Evolutionary conservation across 129 eudicot species (phyloP).

Genomic region (Deinandra increscens): DNA sequence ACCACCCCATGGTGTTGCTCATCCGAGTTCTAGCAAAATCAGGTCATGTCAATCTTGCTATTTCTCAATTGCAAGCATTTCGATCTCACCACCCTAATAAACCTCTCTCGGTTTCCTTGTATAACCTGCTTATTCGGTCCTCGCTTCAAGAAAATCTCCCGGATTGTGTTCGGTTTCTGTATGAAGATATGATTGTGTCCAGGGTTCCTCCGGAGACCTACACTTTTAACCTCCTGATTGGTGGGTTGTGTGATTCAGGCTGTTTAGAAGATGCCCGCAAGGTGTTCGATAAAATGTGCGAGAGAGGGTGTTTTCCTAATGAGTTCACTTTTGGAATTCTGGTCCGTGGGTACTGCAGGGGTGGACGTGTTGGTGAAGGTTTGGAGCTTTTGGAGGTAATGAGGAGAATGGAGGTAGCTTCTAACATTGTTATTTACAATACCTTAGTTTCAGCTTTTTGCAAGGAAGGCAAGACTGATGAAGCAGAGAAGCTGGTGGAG

Average conservation of each 20-base stretch:
- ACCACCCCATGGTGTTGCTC: constrained; percentile 25
- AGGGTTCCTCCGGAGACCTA: constrained; percentile 60
- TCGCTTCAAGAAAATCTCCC: constrained; percentile 32
- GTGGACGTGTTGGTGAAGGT: constrained; percentile 43
- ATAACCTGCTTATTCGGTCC: constrained; percentile 55
- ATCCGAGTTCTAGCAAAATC: constrained; percentile 41
- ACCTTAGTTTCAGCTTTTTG: constrained; percentile 71
- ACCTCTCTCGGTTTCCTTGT: constrained; percentile 48
- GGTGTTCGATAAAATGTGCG: constrained; percentile 82
- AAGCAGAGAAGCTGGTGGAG: constrained; percentile 83
- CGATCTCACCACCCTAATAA: constrained; percentile 44
- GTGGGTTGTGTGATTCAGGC: constrained; percentile 68
- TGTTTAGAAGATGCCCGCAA: constrained; percentile 70
- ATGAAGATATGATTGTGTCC: constrained; percentile 61
- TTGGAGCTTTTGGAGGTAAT: constrained; percentile 64
- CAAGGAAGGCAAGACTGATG: constrained; percentile 61
- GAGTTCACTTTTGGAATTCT: constrained; percentile 78
- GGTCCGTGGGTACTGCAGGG: constrained; percentile 73
- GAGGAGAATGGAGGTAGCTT: constrained; percentile 45
- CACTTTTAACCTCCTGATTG: constrained; percentile 71
- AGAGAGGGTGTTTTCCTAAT: constrained; percentile 81
- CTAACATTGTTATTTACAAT: constrained; percentile 67
- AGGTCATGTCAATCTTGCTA: constrained; percentile 49
- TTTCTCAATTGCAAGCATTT: constrained; percentile 57
- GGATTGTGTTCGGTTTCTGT: constrained; percentile 47